These are phyloP conservation scores for Apiotrichum sp. DNA, from an alignment of 1,284 basidiomycete species.

Conservation along the genomic window DNA sequence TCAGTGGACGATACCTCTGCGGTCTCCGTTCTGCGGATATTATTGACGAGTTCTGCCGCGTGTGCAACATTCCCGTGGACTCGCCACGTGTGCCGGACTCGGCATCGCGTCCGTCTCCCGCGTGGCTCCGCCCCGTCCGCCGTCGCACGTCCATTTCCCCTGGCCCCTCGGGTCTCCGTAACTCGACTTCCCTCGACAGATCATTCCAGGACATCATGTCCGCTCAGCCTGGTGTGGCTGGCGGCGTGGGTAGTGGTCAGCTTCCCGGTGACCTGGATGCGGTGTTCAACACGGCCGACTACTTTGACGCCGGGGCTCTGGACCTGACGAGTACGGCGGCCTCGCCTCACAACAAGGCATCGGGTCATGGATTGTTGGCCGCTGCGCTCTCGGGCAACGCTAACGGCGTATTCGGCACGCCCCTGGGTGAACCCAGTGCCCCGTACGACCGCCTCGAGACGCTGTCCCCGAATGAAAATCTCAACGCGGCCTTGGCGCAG, in stretches of 20 bases:
- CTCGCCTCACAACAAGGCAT: conserved; percentile 3
- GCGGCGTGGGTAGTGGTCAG: background rate
- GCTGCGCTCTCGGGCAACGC: too few relatives aligned
- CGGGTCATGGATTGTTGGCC: too few relatives aligned
- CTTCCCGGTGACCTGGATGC: conserved; percentile 34
- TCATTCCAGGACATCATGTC: conserved; percentile 28
- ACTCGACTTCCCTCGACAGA: conserved; percentile 47
- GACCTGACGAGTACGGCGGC: conserved; percentile 3
- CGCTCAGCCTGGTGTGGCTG: conserved; percentile 17
- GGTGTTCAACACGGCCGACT: conserved; percentile 42
- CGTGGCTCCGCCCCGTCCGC: conserved; percentile 79
- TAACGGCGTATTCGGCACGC: conserved; percentile 4
- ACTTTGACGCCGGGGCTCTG: conserved; percentile 14
- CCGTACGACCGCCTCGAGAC: conserved; percentile 33
- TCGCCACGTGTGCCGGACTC: conserved; percentile 51
- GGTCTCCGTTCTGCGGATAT: conserved; percentile 80
- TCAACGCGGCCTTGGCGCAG: conserved; percentile 10
- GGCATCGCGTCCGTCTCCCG: conserved; percentile 58
- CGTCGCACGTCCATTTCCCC: conserved; percentile 50
- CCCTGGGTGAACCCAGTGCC: conserved; percentile 29
- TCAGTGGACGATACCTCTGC: conserved; percentile 56
- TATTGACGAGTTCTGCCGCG: conserved; percentile 86
- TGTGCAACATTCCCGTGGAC: conserved; percentile 80
- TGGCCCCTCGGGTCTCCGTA: conserved; percentile 40
- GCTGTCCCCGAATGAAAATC: conserved; percentile 26